Evolutionary conservation across 805 yeast species (phyloP).

Genomic region (Isabelozyma heimii): DNA sequence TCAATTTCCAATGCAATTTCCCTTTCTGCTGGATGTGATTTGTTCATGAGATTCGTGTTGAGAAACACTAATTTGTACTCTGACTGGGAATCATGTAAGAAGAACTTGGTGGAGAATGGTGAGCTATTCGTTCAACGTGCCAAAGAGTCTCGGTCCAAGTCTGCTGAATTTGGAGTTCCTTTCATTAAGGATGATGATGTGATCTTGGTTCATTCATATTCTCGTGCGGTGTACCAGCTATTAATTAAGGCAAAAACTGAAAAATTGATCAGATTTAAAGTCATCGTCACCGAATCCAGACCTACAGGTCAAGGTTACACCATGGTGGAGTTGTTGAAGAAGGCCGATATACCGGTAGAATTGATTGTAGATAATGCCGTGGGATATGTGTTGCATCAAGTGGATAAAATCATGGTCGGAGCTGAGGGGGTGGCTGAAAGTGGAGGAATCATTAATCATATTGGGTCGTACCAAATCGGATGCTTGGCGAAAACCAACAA

Average conservation of each 20-base stretch:
- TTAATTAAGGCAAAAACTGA: conserved; percentile 71
- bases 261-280: conserved; percentile 78
- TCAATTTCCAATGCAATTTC: conserved; percentile 90
- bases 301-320: conserved; percentile 74
- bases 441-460: conserved; percentile 95
- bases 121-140: conserved; percentile 89
- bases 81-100: conserved; percentile 93
- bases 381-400: conserved; percentile 86
- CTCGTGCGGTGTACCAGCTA: conserved; percentile 83
- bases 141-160: conserved; percentile 80
- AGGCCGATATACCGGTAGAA: conserved; percentile 79
- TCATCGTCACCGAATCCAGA: conserved; percentile 89
- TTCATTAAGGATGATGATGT: conserved; percentile 93
- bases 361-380: conserved; percentile 91
- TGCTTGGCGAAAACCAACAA: conserved; percentile 86
- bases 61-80: conserved; percentile 82
- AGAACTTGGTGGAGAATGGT: conserved; percentile 89
- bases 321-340: conserved; percentile 67
- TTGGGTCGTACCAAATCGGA: conserved; percentile 94
- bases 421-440: conserved; percentile 99
- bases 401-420: conserved; percentile 92
- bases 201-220: conserved; percentile 83
- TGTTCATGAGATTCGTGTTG: conserved; percentile 89
- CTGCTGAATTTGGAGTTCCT: conserved; percentile 83
- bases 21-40: conserved; percentile 94